Conservation (phyloP, 768 basidiomycete species). For the Rhodotorula kratochvilovae region DNA sequence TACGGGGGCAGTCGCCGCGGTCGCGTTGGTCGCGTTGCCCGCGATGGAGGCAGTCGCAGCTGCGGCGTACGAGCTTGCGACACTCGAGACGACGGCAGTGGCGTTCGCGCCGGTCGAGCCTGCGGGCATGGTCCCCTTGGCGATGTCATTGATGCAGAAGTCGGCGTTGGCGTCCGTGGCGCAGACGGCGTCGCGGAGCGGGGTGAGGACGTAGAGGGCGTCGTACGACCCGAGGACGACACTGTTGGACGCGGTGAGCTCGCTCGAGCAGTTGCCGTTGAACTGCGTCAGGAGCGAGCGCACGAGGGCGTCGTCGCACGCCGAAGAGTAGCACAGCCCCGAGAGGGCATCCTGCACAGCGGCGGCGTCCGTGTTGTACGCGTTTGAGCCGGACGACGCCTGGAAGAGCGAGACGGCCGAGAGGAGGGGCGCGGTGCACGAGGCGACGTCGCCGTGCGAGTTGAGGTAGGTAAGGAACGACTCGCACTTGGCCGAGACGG, state of each 20-base stretch:
- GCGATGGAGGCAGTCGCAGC: constrained; percentile 3
- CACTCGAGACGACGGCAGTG: constrained; percentile 17
- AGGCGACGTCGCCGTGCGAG: constrained; percentile 55
- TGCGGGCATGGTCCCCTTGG: constrained; percentile 45
- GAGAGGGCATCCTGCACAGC: constrained; percentile 47
- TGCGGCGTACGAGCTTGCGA: constrained; percentile 38
- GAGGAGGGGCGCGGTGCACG: constrained; percentile 50
- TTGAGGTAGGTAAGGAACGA: constrained; percentile 64
- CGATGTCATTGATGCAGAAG: constrained; percentile 63
- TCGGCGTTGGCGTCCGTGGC: constrained; percentile 63
- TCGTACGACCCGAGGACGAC: constrained; percentile 62
- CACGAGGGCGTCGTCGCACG: constrained; percentile 53
- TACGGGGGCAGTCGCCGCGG: background rate
- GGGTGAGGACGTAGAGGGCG: constrained; percentile 65
- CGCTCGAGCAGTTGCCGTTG: constrained; percentile 63
- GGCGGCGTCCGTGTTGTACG: constrained; percentile 48
- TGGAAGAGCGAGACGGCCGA: constrained; percentile 58
- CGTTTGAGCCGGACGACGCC: constrained; percentile 46
- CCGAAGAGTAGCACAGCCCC: constrained; percentile 55
- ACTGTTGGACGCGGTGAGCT: constrained; percentile 56
- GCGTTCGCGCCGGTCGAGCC: constrained; percentile 30
- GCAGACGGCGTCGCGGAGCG: constrained; percentile 67
- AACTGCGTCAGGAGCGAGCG: constrained; percentile 64
- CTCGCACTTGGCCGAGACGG: constrained; percentile 44
- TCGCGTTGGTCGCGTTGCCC: constrained; percentile 50